Conservation (phyloP, 345 rosid species). For the Rhodomyrtus tomentosa region DNA sequence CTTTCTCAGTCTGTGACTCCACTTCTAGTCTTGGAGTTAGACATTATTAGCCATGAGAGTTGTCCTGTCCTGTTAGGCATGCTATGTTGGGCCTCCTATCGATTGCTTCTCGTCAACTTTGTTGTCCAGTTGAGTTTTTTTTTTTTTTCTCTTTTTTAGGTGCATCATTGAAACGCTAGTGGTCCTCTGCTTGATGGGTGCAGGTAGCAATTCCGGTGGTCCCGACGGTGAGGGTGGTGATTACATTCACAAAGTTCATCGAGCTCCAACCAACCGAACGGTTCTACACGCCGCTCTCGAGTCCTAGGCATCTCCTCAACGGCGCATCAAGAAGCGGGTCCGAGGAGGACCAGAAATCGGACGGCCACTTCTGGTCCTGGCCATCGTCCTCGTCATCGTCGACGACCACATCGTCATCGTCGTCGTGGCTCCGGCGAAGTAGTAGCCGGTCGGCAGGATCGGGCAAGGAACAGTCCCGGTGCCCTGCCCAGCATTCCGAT, state of each 20-base stretch:
- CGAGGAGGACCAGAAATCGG: slow-evolving; percentile 31
- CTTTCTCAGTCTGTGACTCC: background rate
- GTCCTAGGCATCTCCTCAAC: slow-evolving; percentile 41
- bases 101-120: background rate
- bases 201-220: slow-evolving; percentile 98
- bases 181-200: background rate
- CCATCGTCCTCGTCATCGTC: slow-evolving; percentile 11
- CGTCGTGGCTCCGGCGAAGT: slow-evolving; percentile 50
- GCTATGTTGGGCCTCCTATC: background rate
- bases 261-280: slow-evolving; percentile 69
- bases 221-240: slow-evolving; percentile 90
- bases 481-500: slow-evolving; percentile 21
- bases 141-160: no score
- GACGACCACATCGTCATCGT: slow-evolving; percentile 8
- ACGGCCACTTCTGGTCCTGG: slow-evolving; percentile 15
- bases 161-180: background rate
- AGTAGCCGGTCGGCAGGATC: slow-evolving; percentile 23
- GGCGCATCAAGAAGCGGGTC: slow-evolving; percentile 12
- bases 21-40: background rate
- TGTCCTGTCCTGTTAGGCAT: background rate
- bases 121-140: background rate
- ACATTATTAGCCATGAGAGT: background rate
- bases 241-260: slow-evolving; percentile 85
- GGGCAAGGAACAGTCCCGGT: slow-evolving; percentile 29
- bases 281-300: slow-evolving; percentile 89